These are phyloP conservation scores for Capronia coronata DNA, from an alignment of 2,329 filamentous ascomycete genomes.

Conservation along the genomic window DNA sequence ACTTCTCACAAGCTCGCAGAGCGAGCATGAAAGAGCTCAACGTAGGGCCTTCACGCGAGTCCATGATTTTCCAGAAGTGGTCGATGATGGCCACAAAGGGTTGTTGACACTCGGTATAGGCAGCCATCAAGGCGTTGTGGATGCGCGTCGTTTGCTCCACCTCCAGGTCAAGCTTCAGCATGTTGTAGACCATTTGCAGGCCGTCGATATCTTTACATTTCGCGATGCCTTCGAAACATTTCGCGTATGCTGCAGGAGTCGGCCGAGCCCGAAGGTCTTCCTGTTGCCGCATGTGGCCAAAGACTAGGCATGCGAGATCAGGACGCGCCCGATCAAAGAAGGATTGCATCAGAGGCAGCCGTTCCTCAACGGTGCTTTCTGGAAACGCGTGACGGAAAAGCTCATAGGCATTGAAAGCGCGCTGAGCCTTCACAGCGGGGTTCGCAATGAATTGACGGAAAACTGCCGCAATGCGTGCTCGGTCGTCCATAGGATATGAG, in stretches of 20 bases:
- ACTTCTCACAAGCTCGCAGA: constrained; percentile 68
- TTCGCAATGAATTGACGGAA: constrained; percentile 66
- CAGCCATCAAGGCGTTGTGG: constrained; percentile 80
- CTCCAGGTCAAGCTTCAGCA: constrained; percentile 84
- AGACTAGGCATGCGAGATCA: constrained; percentile 80
- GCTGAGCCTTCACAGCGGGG: constrained; percentile 53
- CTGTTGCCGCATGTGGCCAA: constrained; percentile 88
- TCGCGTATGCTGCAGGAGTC: constrained; percentile 65
- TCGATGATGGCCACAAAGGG: constrained; percentile 56
- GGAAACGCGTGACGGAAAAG: constrained; percentile 54
- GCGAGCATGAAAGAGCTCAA: constrained; percentile 74
- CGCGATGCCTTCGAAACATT: constrained; percentile 70
- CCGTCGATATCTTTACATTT: constrained; percentile 54
- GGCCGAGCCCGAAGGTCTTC: constrained; percentile 58
- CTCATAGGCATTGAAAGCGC: constrained; percentile 56
- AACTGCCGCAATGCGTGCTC: constrained; percentile 57
- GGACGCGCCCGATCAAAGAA: constrained; percentile 73
- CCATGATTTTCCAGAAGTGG: constrained; percentile 80
- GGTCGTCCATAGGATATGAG: constrained; percentile 63
- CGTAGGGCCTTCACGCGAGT: constrained; percentile 75
- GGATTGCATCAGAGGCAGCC: constrained; percentile 67
- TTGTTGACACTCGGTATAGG: constrained; percentile 65
- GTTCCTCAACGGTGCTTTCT: constrained; percentile 57
- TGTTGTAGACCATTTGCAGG: constrained; percentile 75
- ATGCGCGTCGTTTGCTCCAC: constrained; percentile 70